Evolutionary conservation across 495 filamentous ascomycete species (phyloP).

Genomic region (Hypoxylon fuscum): DNA sequence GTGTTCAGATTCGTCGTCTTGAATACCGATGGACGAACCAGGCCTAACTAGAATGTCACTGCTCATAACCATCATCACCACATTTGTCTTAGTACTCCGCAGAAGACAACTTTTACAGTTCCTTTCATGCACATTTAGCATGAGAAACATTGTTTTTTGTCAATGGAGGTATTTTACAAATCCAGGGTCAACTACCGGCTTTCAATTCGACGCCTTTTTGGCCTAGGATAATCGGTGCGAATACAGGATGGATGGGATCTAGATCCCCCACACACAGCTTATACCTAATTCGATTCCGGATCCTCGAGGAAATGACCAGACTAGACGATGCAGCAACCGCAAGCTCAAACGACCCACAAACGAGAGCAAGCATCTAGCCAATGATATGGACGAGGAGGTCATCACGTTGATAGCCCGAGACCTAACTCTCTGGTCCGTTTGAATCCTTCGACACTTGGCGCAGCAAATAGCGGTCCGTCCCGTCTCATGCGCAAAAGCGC

Average conservation of each 20-base stretch:
- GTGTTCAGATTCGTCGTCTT: too few species aligned
- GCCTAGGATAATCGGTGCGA: conserved; percentile 6
- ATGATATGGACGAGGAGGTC: conserved; percentile 1
- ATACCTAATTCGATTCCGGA: conserved; percentile 4
- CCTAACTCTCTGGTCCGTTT: conserved; percentile 2
- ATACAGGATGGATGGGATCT: conserved; percentile 11
- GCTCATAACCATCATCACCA: neutral
- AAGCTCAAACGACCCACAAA: conserved; percentile 4
- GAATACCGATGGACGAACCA: neutral
- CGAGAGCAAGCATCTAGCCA: neutral
- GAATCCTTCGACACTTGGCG: conserved; percentile 21
- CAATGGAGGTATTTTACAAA: neutral
- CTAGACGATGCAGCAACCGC: neutral
- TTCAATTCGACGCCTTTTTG: too few species aligned
- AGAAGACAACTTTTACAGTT: neutral
- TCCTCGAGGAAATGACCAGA: neutral
- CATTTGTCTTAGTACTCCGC: neutral
- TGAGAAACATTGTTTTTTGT: neutral
- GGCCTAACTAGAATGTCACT: neutral
- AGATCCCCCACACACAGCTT: conserved; percentile 4
- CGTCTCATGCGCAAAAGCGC: neutral
- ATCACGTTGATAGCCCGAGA: conserved; percentile 7
- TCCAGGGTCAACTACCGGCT: too few species aligned
- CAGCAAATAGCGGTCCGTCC: conserved; percentile 18
- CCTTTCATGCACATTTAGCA: neutral